These are phyloP conservation scores for Phyllosticta paracitricarpa DNA, from an alignment of 2,329 filamentous ascomycete species.

Conservation along the genomic window DNA sequence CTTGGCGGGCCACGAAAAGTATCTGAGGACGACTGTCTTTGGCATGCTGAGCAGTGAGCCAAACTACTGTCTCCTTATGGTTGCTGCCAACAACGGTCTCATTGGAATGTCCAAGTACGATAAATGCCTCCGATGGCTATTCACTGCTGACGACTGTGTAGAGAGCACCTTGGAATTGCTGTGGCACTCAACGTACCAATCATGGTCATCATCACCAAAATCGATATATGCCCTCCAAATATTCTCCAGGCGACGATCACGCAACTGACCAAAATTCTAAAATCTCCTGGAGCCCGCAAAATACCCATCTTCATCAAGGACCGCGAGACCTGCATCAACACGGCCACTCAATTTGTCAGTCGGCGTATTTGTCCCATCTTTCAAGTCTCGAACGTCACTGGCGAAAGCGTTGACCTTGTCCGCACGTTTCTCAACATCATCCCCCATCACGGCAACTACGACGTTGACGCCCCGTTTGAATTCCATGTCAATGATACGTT, in stretches of 20 bases:
- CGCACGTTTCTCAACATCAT: constrained; percentile 91
- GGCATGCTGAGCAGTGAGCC: constrained; percentile 88
- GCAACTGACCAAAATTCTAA: constrained; percentile 85
- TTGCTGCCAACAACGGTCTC: constrained; percentile 92
- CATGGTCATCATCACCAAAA: constrained; percentile 97
- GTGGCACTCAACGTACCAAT: constrained; percentile 91
- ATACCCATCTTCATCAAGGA: constrained; percentile 94
- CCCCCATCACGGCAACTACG: constrained; percentile 88
- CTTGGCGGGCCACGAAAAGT: constrained; percentile 88
- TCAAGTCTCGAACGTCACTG: constrained; percentile 96
- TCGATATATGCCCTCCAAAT: constrained; percentile 93
- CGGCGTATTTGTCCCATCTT: constrained; percentile 95
- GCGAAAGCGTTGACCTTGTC: constrained; percentile 80
- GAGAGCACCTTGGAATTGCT: constrained; percentile 89
- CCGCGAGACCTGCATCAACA: constrained; percentile 85
- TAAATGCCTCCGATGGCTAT: neutral
- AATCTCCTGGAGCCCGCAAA: constrained; percentile 86
- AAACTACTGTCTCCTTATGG: constrained; percentile 97
- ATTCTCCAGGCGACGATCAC: constrained; percentile 89
- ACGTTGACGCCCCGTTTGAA: constrained; percentile 78
- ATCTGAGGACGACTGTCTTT: constrained; percentile 92
- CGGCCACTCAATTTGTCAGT: constrained; percentile 89
- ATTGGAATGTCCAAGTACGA: constrained; percentile 81
- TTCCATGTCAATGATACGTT: constrained; percentile 97
- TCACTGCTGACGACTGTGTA: constrained; percentile 12